Percentiles rank a stretch among this genome's conserved stretches.
These are phyloP conservation scores for Russula foetens DNA, from an alignment of 768 basidiomycete genomes.

Conservation along the genomic window DNA sequence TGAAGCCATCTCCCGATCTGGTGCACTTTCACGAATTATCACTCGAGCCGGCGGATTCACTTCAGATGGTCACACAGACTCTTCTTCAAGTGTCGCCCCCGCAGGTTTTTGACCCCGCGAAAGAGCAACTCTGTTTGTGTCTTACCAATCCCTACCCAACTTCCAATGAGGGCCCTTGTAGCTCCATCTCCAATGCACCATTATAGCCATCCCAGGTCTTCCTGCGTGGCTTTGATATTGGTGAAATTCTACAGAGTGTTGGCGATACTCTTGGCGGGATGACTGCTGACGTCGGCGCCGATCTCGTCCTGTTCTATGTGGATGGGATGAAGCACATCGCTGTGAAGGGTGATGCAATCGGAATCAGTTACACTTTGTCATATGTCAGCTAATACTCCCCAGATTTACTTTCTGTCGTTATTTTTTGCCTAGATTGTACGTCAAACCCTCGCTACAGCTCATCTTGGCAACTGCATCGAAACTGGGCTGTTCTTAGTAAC, in stretches of 20 bases:
- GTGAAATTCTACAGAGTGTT: slow-evolving; percentile 81
- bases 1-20: slow-evolving; percentile 25
- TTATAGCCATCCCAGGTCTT: not conserved
- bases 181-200: slow-evolving; percentile 7
- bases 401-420: slow-evolving; percentile 18
- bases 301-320: slow-evolving; percentile 84
- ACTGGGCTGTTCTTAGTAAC: slow-evolving; percentile 61
- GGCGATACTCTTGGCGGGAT: slow-evolving; percentile 83
- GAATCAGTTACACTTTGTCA: slow-evolving; percentile 68
- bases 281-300: slow-evolving; percentile 77
- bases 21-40: slow-evolving; percentile 61
- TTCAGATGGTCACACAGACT: slow-evolving; percentile 87
- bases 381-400: slow-evolving; percentile 53
- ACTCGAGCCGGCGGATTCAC: slow-evolving; percentile 81
- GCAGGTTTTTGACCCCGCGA: slow-evolving; percentile 88
- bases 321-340: slow-evolving; percentile 84
- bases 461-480: slow-evolving; percentile 74
- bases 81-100: slow-evolving; percentile 85
- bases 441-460: slow-evolving; percentile 67
- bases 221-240: slow-evolving; percentile 72
- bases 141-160: slow-evolving; percentile 79
- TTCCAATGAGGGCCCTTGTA: slow-evolving; percentile 29
- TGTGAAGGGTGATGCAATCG: slow-evolving; percentile 80
- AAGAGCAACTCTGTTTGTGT: slow-evolving; percentile 87
- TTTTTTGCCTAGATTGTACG: slow-evolving; percentile 56